phyloP scores from a whole-genome alignment of 1,284 basidiomycete genomes.

The Wallemia hederae region DNA sequence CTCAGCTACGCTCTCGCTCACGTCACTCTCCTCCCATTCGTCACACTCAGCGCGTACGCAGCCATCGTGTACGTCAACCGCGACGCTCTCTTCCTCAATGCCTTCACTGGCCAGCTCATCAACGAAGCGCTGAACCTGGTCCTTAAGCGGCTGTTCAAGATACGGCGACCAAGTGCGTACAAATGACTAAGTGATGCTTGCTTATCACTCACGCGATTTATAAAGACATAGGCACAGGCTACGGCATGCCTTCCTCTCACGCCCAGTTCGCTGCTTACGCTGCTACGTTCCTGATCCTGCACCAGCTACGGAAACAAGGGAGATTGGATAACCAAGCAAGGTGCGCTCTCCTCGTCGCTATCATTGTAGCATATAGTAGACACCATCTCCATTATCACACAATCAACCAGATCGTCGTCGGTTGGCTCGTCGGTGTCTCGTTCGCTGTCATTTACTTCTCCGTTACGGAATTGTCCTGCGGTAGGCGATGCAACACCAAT shows the following conservation, averaged over 20 bases:
- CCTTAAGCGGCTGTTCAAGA: conserved; percentile 35
- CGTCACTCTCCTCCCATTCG: background rate
- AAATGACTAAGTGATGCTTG: background rate
- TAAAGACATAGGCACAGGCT: conserved; percentile 26
- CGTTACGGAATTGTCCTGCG: conserved; percentile 21
- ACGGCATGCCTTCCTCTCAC: conserved; percentile 64
- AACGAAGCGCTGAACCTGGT: conserved; percentile 42
- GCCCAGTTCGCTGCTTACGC: conserved; percentile 74
- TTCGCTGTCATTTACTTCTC: conserved; percentile 30
- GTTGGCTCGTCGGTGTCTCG: conserved; percentile 30
- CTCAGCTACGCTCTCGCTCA: background rate
- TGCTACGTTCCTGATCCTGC: conserved; percentile 38
- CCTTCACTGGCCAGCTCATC: conserved; percentile 48
- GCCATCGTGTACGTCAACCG: conserved; percentile 42
- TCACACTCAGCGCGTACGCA: conserved; percentile 23
- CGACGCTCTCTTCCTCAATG: conserved; percentile 43
- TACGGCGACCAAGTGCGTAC: conserved; percentile 21
- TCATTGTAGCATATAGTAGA: conserved; percentile 16
- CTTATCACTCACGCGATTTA: background rate
- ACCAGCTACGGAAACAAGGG: conserved; percentile 18
- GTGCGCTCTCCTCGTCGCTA: background rate
- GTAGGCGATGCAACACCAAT: too few species aligned
- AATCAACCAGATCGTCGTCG: conserved; percentile 37
- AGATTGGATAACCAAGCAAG: background rate
- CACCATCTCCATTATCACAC: conserved; percentile 45